A percentile compares a stretch with the other conserved stretches of the same genome.
Evolutionary conservation across 1,284 basidiomycete species (phyloP).

Genomic region (Malassezia obtusa): DNA sequence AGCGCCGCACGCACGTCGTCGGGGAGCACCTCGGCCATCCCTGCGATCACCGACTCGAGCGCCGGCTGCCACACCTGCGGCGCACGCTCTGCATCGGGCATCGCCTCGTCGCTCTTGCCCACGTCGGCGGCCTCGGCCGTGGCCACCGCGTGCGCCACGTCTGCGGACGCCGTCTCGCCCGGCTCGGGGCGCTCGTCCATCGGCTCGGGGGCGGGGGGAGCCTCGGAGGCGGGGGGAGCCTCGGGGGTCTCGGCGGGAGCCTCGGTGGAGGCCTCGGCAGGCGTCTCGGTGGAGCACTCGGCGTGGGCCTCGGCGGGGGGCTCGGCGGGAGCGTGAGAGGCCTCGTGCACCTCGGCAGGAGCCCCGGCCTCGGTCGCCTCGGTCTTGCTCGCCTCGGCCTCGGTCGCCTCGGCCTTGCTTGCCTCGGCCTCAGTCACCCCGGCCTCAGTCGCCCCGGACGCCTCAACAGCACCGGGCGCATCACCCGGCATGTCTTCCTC

Average conservation of each 20-base stretch:
- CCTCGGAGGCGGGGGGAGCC: not conserved
- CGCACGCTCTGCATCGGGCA: not conserved
- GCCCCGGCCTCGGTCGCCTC: not conserved
- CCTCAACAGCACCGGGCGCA: not conserved
- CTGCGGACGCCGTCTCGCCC: not conserved
- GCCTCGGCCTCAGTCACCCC: not conserved
- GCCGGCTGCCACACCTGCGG: conserved; percentile 28
- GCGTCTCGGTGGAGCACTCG: conserved; percentile 20
- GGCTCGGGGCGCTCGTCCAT: no score
- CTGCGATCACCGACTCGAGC: conserved; percentile 27
- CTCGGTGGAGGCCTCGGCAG: no score
- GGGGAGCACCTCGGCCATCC: conserved; percentile 26
- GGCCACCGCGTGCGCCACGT: not conserved
- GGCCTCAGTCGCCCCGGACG: not conserved
- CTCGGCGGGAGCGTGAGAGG: conserved; percentile 17
- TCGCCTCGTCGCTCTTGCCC: not conserved
- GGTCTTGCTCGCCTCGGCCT: not conserved
- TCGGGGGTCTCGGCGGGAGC: not conserved
- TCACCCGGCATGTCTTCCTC: not conserved
- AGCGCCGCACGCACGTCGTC: conserved; percentile 21
- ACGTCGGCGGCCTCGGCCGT: not conserved
- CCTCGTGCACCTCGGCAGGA: conserved; percentile 20
- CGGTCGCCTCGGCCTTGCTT: not conserved
- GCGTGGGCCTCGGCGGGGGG: not conserved
- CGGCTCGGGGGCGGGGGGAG: no score